phyloP scores from a whole-genome alignment of 2,329 filamentous ascomycete species.

The Esteya vermicola region DNA sequence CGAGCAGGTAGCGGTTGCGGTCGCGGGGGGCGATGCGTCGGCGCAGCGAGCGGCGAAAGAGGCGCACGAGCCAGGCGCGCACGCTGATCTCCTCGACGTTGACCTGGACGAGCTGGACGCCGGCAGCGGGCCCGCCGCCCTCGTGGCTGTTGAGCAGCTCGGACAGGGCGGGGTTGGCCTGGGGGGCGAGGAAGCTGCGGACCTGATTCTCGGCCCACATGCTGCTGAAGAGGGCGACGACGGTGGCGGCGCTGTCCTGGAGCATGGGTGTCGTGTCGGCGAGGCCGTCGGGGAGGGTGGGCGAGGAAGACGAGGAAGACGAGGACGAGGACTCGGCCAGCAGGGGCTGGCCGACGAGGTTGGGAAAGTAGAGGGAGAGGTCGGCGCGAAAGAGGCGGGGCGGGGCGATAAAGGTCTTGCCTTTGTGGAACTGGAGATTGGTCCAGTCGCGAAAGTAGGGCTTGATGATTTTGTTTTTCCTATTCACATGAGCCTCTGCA shows the following conservation, averaged over 20 bases:
- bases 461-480: constrained; percentile 61
- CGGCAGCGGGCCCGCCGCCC: constrained; percentile 15
- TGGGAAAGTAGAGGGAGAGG: constrained; percentile 82
- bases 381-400: constrained; percentile 72
- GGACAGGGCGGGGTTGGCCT: constrained; percentile 56
- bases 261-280: constrained; percentile 65
- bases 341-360: constrained; percentile 70
- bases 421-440: constrained; percentile 67
- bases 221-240: constrained; percentile 72
- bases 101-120: constrained; percentile 63
- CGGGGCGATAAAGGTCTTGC: constrained; percentile 84
- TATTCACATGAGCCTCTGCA: too few species aligned
- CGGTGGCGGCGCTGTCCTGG: constrained; percentile 36
- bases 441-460: constrained; percentile 96
- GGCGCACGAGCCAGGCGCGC: constrained; percentile 41
- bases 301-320: too few species aligned
- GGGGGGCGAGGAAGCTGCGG: constrained; percentile 51
- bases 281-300: constrained; percentile 44
- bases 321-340: too few species aligned
- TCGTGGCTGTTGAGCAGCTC: constrained; percentile 39
- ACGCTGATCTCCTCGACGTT: constrained; percentile 76
- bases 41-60: constrained; percentile 42
- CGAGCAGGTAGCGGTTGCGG: constrained; percentile 48
- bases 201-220: constrained; percentile 77
- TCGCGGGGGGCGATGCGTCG: constrained; percentile 33